Base-by-base conservation (phyloP, 768 basidiomycete species). In the Leccinum ochraceum region DNA sequence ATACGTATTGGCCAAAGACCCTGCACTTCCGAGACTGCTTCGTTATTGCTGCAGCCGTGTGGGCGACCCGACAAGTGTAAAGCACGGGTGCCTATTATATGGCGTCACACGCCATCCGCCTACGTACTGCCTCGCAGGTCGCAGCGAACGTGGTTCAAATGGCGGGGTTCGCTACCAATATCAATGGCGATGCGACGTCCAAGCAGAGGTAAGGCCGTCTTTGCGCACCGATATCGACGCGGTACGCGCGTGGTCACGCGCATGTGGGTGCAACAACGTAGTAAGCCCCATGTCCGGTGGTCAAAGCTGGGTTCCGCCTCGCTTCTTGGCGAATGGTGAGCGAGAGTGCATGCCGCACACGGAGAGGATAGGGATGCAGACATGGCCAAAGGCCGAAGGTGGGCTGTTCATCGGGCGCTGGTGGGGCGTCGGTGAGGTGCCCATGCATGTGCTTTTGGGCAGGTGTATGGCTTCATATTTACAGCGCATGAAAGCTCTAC, bases 111-210 rank as follows among this genome's bases (percentile, higher is more conserved):
- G 1, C 0, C 1, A 16, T 5, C 16, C 14, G 3, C 6, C 13
- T 8, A 34, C 4, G n/a, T 22, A 26, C 30, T 1, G 5, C 20
- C 13, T 24, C 10, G n/a, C 24, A 28, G 48, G 48, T 14, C n/a
- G 30, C 50, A 30, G 11, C 46, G 10, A 53, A 22, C 26, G n/a
- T 69, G 68, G 68, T 6, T 53, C 28, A 65, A 69, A 36, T 67
- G 65, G 65, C 60, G 65, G 11, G 68, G 60, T 17, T 63, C 63
- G 11, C 22, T 69, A 2, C 68, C 68, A 6, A 16, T n/a, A 36
- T 68, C 65, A 4, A 14, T n/a, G 39, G 32, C 32, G 32, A 24
- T 30, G 22, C 59, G 14, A n/a, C 26, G 30, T 26, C 39, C n/a
- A 6, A 3, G 64, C 16, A 37, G 32, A 4, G 66, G 60, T 17